phyloP scores from a whole-genome alignment of 2,329 filamentous ascomycete species.

The Mycosphaerella sp. region DNA sequence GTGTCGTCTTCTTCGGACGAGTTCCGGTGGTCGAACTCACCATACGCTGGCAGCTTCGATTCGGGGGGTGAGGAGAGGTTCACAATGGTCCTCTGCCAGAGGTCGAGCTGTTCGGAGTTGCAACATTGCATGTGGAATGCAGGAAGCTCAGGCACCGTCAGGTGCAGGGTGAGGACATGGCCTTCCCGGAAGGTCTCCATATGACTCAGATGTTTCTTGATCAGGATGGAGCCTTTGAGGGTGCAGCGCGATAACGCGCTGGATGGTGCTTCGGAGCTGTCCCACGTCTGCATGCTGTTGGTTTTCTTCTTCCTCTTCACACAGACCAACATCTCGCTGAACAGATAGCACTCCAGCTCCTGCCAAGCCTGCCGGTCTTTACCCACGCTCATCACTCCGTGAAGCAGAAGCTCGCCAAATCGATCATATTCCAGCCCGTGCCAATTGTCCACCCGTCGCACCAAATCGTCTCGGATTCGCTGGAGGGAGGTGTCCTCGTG shows the following conservation, averaged over 20 bases:
- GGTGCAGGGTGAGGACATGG: slow-evolving; percentile 75
- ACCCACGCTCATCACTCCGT: slow-evolving; percentile 84
- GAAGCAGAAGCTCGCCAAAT: slow-evolving; percentile 85
- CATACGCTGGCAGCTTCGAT: slow-evolving; percentile 54
- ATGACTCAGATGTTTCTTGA: slow-evolving; percentile 94
- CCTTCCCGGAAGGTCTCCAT: slow-evolving; percentile 70
- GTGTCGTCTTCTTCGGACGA: slow-evolving; percentile 38
- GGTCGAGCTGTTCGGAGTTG: slow-evolving; percentile 73
- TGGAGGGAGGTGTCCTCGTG: slow-evolving; percentile 65
- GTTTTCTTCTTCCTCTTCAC: slow-evolving; percentile 89
- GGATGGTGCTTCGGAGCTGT: slow-evolving; percentile 41
- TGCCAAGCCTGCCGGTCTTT: slow-evolving; percentile 98
- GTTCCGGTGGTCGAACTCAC: slow-evolving; percentile 67
- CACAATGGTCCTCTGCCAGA: slow-evolving; percentile 81
- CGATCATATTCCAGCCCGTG: slow-evolving; percentile 89
- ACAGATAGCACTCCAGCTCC: slow-evolving; percentile 93
- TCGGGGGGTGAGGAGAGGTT: slow-evolving; percentile 63
- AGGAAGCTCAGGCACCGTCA: slow-evolving; percentile 86
- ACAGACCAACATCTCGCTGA: slow-evolving; percentile 98
- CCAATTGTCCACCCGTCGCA: slow-evolving; percentile 93
- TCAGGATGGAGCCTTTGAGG: slow-evolving; percentile 92
- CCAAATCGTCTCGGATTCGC: slow-evolving; percentile 77
- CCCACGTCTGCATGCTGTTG: slow-evolving; percentile 57
- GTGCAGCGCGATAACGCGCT: slow-evolving; percentile 69
- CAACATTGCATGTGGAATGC: slow-evolving; percentile 91